A percentile compares a stretch with the other conserved stretches of the same genome.
These are phyloP conservation scores for Ramichloridium luteum DNA, from an alignment of 2,329 filamentous ascomycete genomes.

Conservation along the genomic window DNA sequence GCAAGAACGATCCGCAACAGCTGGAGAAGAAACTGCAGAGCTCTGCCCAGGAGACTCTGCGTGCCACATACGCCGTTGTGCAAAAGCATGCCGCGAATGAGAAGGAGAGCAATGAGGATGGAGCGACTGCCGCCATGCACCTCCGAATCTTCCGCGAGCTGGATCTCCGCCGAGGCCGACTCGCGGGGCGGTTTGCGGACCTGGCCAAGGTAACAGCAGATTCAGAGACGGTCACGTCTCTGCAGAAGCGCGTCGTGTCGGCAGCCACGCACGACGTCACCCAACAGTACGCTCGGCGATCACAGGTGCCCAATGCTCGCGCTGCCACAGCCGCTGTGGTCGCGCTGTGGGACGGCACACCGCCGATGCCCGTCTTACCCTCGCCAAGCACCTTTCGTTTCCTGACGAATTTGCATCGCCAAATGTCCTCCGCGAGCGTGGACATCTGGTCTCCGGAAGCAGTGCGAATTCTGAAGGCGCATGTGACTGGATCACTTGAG, in stretches of 20 bases:
- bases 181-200: constrained; percentile 8
- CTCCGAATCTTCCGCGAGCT: constrained; percentile 65
- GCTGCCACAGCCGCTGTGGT: constrained; percentile 32
- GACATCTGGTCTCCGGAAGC: constrained; percentile 73
- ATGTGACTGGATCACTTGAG: constrained; percentile 41
- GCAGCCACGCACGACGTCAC: constrained; percentile 32
- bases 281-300: not conserved
- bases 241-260: constrained; percentile 51
- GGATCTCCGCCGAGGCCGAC: constrained; percentile 47
- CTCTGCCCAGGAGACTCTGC: constrained; percentile 10
- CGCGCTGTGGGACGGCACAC: constrained; percentile 68
- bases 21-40: constrained; percentile 30
- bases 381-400: constrained; percentile 64
- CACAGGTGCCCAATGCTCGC: no score
- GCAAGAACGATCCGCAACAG: constrained; percentile 56
- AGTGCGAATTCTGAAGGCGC: constrained; percentile 49
- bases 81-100: not conserved
- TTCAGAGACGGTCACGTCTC: constrained; percentile 44
- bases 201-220: constrained; percentile 3
- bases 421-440: constrained; percentile 58
- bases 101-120: constrained; percentile 2
- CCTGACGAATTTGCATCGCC: constrained; percentile 49
- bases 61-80: constrained; percentile 8
- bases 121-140: constrained; percentile 48
- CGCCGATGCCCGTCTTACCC: constrained; percentile 63